Conservation (phyloP, 768 basidiomycete genomes). For the Crassisporium funariophilum region DNA sequence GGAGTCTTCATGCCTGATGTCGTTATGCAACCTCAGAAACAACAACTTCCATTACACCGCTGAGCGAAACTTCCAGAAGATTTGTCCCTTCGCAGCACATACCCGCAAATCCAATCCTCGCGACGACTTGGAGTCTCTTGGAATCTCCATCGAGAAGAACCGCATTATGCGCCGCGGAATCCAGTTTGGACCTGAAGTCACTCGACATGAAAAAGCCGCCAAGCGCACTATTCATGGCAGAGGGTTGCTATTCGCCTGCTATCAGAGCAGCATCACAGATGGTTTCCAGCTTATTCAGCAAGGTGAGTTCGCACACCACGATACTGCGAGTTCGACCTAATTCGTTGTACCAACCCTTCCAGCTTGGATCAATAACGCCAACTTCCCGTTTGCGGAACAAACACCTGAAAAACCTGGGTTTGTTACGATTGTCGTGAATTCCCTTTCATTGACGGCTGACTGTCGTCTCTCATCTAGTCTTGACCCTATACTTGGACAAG, state of each 20-base stretch:
- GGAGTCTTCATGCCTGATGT: neutral
- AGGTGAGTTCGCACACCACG: constrained; percentile 17
- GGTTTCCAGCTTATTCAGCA: constrained; percentile 45
- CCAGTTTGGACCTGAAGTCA: constrained; percentile 53
- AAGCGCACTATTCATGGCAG: constrained; percentile 46
- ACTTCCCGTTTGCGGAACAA: constrained; percentile 32
- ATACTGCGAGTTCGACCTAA: neutral
- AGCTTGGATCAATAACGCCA: constrained; percentile 40
- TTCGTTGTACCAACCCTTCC: constrained; percentile 21
- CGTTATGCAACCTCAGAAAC: constrained; percentile 29
- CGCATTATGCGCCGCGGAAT: constrained; percentile 51
- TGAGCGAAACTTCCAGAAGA: constrained; percentile 32
- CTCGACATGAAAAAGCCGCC: constrained; percentile 31
- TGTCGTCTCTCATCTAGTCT: neutral
- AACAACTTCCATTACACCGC: constrained; percentile 44
- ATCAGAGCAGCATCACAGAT: constrained; percentile 40
- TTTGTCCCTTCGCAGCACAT: constrained; percentile 50
- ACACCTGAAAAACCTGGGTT: constrained; percentile 32
- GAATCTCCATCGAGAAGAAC: constrained; percentile 26
- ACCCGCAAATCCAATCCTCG: constrained; percentile 49
- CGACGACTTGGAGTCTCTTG: constrained; percentile 35
- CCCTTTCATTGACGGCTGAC: constrained; percentile 1
- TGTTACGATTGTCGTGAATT: constrained; percentile 4
- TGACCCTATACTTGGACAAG: constrained; percentile 23
- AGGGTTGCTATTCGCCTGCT: constrained; percentile 47